phyloP scores from a whole-genome alignment of 768 basidiomycete species.

The Hydnum rufescens region DNA sequence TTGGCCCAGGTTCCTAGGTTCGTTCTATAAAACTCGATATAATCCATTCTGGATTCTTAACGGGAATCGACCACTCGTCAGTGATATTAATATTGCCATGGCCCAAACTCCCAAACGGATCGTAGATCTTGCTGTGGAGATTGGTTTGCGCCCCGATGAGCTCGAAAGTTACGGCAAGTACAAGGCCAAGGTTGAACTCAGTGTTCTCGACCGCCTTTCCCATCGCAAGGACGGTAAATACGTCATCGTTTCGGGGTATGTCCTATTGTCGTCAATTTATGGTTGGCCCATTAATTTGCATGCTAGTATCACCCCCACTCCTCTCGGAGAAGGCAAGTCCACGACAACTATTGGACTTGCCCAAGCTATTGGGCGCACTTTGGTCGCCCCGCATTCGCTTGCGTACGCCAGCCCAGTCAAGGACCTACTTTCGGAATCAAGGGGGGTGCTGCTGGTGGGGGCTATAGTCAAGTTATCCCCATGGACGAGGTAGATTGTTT shows the following conservation, averaged over 20 bases:
- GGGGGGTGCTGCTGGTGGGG: constrained; percentile 94
- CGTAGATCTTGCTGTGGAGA: constrained; percentile 63
- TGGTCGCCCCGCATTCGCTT: constrained; percentile 81
- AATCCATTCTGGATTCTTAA: constrained; percentile 1
- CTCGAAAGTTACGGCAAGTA: constrained; percentile 87
- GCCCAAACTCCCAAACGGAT: constrained; percentile 87
- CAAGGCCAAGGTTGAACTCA: constrained; percentile 93
- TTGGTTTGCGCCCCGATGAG: constrained; percentile 71
- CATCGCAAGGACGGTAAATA: constrained; percentile 90
- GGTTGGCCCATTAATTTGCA: not conserved
- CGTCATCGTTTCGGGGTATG: constrained; percentile 80
- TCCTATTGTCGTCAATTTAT: no score
- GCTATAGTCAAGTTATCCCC: constrained; percentile 96
- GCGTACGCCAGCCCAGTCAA: constrained; percentile 94
- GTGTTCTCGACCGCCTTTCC: constrained; percentile 61
- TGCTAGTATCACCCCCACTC: constrained; percentile 79
- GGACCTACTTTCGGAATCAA: constrained; percentile 99
- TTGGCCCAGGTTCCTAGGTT: constrained; percentile 65
- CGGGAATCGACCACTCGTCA: no score
- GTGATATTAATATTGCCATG: constrained; percentile 90
- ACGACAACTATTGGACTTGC: constrained; percentile 95
- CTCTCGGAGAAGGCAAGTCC: constrained; percentile 94
- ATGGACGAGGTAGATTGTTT: constrained; percentile 68
- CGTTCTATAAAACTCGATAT: not conserved
- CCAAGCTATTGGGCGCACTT: constrained; percentile 93